phyloP scores from a whole-genome alignment of 1,284 basidiomycete genomes.

The Neonothopanus nambi region DNA sequence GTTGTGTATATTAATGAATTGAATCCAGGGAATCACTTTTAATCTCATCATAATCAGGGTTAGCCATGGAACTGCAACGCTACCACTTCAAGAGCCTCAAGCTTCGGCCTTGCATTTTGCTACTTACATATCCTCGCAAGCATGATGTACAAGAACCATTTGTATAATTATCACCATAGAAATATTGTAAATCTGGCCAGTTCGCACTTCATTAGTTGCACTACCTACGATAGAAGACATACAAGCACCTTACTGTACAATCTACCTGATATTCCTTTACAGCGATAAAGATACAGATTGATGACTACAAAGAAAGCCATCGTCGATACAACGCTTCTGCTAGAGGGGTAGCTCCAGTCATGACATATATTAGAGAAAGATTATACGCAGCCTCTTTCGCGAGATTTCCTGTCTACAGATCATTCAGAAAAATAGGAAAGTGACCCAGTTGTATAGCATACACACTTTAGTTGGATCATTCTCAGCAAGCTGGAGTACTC shows the following conservation, averaged over 20 bases:
- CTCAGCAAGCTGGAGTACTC: conserved; percentile 65
- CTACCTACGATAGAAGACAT: no score
- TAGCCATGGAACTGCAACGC: not conserved
- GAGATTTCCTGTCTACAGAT: conserved; percentile 43
- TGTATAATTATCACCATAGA: no score
- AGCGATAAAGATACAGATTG: no score
- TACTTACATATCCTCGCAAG: no score
- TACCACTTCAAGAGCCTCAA: no score
- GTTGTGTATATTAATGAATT: not conserved
- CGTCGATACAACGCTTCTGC: conserved; percentile 65
- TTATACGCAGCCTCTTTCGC: conserved; percentile 86
- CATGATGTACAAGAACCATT: no score
- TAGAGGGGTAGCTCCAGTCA: conserved; percentile 70
- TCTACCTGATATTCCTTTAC: not conserved
- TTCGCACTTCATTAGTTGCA: no score
- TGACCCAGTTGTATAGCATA: conserved; percentile 2
- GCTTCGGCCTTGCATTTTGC: no score
- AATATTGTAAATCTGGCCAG: no score
- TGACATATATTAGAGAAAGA: conserved; percentile 78
- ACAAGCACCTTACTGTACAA: no score
- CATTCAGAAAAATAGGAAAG: conserved; percentile 5
- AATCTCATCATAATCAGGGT: conserved; percentile 13
- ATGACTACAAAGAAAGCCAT: conserved; percentile 63
- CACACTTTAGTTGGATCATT: conserved; percentile 19
- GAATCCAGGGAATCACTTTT: conserved; percentile 7